Conservation (phyloP, 345 rosid species). For the Citrus glauca region DNA sequence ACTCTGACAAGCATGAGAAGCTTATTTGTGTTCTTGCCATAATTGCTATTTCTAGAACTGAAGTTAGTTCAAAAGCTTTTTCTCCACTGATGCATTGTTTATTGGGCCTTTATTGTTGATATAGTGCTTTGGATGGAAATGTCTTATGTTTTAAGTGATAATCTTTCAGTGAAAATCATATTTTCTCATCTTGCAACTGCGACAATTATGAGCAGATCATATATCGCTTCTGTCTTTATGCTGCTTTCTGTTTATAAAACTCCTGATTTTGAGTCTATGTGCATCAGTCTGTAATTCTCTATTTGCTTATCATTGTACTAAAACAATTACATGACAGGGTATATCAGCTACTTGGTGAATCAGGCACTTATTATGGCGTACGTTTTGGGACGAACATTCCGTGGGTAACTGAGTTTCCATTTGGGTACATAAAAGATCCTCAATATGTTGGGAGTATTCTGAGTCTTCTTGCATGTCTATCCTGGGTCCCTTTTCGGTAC, state of each 20-base stretch:
- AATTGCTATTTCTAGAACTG: neutral
- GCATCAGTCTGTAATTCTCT: neutral
- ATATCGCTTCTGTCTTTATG: neutral
- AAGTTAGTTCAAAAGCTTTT: neutral
- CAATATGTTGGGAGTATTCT: constrained; percentile 82
- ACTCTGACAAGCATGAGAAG: neutral
- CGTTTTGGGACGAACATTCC: constrained; percentile 77
- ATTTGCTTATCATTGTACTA: neutral
- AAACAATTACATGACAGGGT: constrained; percentile 46
- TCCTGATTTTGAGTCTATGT: neutral
- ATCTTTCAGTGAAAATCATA: neutral
- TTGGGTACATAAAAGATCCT: constrained; percentile 86
- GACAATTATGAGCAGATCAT: neutral
- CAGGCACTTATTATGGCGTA: constrained; percentile 87
- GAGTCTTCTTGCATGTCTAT: constrained; percentile 69
- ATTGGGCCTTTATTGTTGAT: neutral
- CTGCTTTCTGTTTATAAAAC: neutral
- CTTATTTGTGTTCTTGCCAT: neutral
- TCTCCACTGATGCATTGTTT: neutral
- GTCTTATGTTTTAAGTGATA: neutral
- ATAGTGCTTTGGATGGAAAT: neutral
- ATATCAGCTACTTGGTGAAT: constrained; percentile 84
- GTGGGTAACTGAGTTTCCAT: constrained; percentile 87
- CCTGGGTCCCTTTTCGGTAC: constrained; percentile 85
- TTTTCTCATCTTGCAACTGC: neutral